Evolutionary conservation across 176 grass and related monocot species (phyloP).

Genomic region (Bothriochloa decipiens): DNA sequence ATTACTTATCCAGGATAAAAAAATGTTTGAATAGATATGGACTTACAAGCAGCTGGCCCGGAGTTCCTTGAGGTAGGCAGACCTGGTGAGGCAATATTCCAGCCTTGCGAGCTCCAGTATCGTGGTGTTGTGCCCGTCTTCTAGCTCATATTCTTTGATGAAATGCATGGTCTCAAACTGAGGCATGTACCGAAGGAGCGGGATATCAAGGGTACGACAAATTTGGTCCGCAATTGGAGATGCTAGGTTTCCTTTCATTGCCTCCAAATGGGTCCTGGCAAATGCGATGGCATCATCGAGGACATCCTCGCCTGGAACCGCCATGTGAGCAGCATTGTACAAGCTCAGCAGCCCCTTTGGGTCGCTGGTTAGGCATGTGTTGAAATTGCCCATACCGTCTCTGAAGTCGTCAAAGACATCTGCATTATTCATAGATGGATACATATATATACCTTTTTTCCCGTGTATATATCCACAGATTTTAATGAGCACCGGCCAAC

Average conservation of each 20-base stretch:
- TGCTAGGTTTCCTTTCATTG: background rate
- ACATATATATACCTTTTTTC: too few relatives aligned
- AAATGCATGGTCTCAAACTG: background rate
- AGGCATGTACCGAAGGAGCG: background rate
- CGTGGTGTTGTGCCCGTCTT: background rate
- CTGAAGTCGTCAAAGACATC: background rate
- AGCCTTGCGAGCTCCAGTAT: background rate
- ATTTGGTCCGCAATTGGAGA: background rate
- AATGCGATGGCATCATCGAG: background rate
- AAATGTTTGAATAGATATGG: too few relatives aligned
- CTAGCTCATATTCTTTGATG: background rate
- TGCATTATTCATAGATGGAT: background rate
- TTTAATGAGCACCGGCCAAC: too few relatives aligned
- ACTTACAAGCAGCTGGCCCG: background rate
- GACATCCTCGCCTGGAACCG: background rate
- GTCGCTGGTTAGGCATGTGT: background rate
- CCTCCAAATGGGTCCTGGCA: background rate
- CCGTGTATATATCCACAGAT: too few relatives aligned
- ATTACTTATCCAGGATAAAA: too few relatives aligned
- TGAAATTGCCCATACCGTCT: background rate
- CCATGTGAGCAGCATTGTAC: background rate
- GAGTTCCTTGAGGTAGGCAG: background rate
- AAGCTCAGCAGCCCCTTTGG: background rate
- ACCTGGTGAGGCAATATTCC: background rate
- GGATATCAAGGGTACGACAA: background rate